Base-by-base conservation (phyloP, 208 protist genomes). In the Sergeia podlipaevii region DNA sequence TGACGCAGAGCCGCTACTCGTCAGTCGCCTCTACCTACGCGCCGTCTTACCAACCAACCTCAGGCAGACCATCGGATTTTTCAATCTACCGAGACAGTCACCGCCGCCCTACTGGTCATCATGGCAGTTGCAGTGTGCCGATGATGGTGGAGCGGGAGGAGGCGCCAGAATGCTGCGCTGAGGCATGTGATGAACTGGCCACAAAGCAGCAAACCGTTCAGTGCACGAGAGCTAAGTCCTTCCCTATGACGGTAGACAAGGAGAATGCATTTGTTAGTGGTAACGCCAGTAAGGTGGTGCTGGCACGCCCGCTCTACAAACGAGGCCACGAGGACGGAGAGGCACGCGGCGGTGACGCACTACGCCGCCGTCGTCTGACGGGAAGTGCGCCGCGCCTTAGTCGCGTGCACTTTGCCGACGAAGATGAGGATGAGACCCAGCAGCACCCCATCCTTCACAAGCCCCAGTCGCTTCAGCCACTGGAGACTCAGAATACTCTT, bases 61-160 rank as follows among this genome's bases (percentile, higher is more conserved):
- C 78, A 23, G 73, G 59, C 32, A 57, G 76, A 8, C 71, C 62
- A 33, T 89, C 85, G 4, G 83, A 77, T 26, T 92, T 89, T 64
- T 77, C 76, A 28, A 89, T 89, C 48, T 85, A 84, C 52, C 71
- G 80, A 24, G 85, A 92, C 38, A 86, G 77, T 39, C 55, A 33
- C 2, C n/a, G 7, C 13, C n/a, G 26, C 3, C 13, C 37, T 11
- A 43, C 39, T 4, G 4, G 24, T 4, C 38, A 43, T 10, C 41
- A 30, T 27, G 46, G 18, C n/a, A 13, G 46, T 5, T 3, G 28
- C 3, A 18, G 20, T 17, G n/a, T 37, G 27, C 42, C 43, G 21
- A 20, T 30, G 17, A 47, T 39, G 34, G 18, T n/a, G 11, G 42
- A 23, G 13, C 18, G 18, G 11, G 42, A 47, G 11, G 10, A 7